Evolutionary conservation across 768 basidiomycete species (phyloP).

Genomic region (Boletus edulis): DNA sequence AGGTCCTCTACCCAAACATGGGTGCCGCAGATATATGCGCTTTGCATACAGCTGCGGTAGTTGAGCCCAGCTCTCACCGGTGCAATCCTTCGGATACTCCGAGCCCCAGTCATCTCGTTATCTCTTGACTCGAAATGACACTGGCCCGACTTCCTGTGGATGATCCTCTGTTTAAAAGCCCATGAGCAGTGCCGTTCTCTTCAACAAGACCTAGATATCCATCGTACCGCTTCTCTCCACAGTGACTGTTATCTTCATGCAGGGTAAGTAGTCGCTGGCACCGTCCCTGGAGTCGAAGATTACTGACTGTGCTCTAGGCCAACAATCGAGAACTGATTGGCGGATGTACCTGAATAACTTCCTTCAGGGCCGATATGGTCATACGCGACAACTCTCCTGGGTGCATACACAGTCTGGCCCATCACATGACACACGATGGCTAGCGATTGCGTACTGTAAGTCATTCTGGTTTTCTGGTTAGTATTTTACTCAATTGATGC

Average conservation of each 20-base stretch:
- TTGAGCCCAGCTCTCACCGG: conserved; percentile 10
- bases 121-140: conserved; percentile 26
- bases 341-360: conserved; percentile 30
- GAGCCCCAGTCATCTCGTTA: conserved; percentile 16
- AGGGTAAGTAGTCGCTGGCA: conserved; percentile 10
- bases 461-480: not conserved
- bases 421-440: conserved; percentile 24
- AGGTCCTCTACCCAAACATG: conserved; percentile 17
- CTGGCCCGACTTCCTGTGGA: conserved; percentile 21
- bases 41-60: conserved; percentile 18
- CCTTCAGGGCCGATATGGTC: conserved; percentile 32
- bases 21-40: conserved; percentile 5
- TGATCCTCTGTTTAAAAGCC: conserved; percentile 21
- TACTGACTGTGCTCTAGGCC: conserved; percentile 14
- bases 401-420: conserved; percentile 18
- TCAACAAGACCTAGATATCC: conserved; percentile 8
- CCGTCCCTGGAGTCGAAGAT: not conserved
- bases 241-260: conserved; percentile 7
- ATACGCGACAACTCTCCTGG: conserved; percentile 27
- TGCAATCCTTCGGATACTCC: not conserved
- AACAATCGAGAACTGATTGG: conserved; percentile 20
- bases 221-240: not conserved
- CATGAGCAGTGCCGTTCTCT: not conserved
- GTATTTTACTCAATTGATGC: not conserved
- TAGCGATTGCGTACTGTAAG: conserved; percentile 27